A percentile compares a stretch with the other conserved stretches of the same genome.
phyloP scores from a whole-genome alignment of 192 early-diverging fungal genomes.

The Backusella psychrophila region DNA sequence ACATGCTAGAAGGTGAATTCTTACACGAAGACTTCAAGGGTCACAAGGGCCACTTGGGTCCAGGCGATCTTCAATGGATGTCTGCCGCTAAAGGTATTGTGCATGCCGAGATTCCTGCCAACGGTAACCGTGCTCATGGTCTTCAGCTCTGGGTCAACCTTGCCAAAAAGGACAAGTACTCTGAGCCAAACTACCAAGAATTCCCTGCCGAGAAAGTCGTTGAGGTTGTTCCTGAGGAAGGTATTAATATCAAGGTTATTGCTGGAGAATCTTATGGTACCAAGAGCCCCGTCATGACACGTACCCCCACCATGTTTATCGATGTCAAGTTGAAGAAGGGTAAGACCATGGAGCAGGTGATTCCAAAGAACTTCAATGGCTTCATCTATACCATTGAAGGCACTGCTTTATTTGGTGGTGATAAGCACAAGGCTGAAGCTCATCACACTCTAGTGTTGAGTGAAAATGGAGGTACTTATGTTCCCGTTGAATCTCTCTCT shows the following conservation, averaged over 20 bases:
- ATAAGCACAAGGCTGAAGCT: constrained; percentile 26
- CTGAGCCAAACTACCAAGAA: constrained; percentile 70
- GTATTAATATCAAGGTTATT: constrained; percentile 76
- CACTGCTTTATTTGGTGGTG: constrained; percentile 50
- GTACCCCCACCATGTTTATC: constrained; percentile 78
- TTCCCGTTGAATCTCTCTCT: constrained; percentile 38
- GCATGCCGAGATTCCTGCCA: constrained; percentile 71
- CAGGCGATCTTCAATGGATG: constrained; percentile 78
- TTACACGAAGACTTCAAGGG: constrained; percentile 79
- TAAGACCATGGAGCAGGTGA: constrained; percentile 50
- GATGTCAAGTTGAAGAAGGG: constrained; percentile 66
- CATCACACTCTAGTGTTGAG: constrained; percentile 47
- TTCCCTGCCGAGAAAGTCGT: constrained; percentile 66
- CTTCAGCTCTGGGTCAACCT: constrained; percentile 84
- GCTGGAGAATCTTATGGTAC: constrained; percentile 79
- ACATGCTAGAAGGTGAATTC: constrained; percentile 58
- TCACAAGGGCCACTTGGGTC: constrained; percentile 63
- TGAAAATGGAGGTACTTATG: constrained; percentile 32
- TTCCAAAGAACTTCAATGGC: constrained; percentile 54
- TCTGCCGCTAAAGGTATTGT: constrained; percentile 47
- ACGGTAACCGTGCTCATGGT: constrained; percentile 31
- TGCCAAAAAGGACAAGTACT: constrained; percentile 69
- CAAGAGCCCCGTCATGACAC: constrained; percentile 66
- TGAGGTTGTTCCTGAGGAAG: constrained; percentile 48
- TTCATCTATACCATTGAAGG: constrained; percentile 70